These are phyloP conservation scores for Candida chilensis DNA, from an alignment of 805 yeast genomes.

Conservation along the genomic window DNA sequence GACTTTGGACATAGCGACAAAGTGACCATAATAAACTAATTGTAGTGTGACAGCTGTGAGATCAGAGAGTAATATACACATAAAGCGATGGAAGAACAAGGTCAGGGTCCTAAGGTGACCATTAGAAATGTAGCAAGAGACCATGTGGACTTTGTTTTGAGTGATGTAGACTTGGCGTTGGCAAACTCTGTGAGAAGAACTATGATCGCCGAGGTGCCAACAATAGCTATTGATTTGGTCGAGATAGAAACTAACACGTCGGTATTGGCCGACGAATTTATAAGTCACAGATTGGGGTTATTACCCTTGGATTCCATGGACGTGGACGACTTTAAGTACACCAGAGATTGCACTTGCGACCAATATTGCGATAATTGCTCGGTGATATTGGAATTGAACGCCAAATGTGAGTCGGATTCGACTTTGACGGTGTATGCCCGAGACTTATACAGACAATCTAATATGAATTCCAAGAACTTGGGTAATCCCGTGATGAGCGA, in stretches of 20 bases:
- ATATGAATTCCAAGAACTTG: slow-evolving; percentile 34
- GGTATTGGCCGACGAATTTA: slow-evolving; percentile 93
- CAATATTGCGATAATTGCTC: slow-evolving; percentile 95
- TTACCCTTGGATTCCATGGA: slow-evolving; percentile 82
- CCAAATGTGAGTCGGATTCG: slow-evolving; percentile 81
- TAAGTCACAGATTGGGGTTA: slow-evolving; percentile 89
- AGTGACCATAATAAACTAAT: too few species aligned
- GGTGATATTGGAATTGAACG: slow-evolving; percentile 77
- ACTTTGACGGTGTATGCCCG: slow-evolving; percentile 87
- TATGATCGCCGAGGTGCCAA: slow-evolving; percentile 94
- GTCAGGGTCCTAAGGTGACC: slow-evolving; percentile 69
- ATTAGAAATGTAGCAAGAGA: slow-evolving; percentile 82
- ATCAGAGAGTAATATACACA: too few species aligned
- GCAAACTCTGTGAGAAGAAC: slow-evolving; percentile 90
- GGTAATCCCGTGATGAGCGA: slow-evolving; percentile 88
- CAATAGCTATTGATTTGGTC: slow-evolving; percentile 91
- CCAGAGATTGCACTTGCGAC: slow-evolving; percentile 96
- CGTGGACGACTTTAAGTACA: slow-evolving; percentile 76
- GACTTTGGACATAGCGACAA: too few species aligned
- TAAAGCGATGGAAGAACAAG: too few species aligned
- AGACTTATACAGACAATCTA: slow-evolving; percentile 42
- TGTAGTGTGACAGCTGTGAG: too few species aligned
- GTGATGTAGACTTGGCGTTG: slow-evolving; percentile 80
- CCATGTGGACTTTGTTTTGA: slow-evolving; percentile 81
- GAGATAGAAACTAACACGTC: slow-evolving; percentile 90